Percentiles rank a stretch among this genome's conserved stretches.
Conservation (phyloP, 495 filamentous ascomycete species). For the Talaromyces trachyspermus region DNA sequence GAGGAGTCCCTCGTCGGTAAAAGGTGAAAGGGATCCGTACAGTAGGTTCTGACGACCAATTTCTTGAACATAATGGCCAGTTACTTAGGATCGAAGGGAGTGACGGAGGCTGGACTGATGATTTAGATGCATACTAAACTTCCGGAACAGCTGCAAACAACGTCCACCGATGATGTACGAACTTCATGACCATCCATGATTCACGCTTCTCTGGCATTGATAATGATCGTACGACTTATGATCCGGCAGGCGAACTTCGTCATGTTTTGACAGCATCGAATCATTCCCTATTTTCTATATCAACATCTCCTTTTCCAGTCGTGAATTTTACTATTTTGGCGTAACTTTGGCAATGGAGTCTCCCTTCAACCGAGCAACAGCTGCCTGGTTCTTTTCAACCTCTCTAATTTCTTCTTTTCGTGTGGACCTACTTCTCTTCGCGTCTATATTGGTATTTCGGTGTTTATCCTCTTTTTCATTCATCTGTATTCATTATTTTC, state of each 20-base stretch:
- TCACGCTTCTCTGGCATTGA: not conserved
- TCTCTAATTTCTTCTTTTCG: constrained; percentile 1
- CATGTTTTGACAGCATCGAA: not conserved
- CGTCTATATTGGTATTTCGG: constrained; percentile 2
- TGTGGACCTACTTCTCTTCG: constrained; percentile 3
- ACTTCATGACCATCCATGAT: constrained; percentile 2
- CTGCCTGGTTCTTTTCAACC: not conserved
- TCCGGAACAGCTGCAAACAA: not conserved
- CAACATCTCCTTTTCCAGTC: not conserved
- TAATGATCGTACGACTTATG: not conserved
- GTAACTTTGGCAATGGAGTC: constrained; percentile 3
- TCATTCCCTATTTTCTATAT: not conserved
- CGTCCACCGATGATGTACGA: constrained; percentile 6
- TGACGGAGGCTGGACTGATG: constrained; percentile 45
- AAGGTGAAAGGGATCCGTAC: constrained; percentile 47
- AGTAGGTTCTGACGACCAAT: constrained; percentile 34
- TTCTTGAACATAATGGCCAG: constrained; percentile 24
- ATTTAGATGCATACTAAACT: constrained; percentile 38
- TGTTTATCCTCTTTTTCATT: not conserved
- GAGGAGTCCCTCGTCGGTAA: constrained; percentile 42
- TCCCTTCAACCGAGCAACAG: not conserved
- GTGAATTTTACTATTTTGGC: constrained; percentile 1
- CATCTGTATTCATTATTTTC: constrained; percentile 3
- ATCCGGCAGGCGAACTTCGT: not conserved
- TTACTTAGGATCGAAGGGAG: constrained; percentile 38